A percentile compares a stretch with the other conserved stretches of the same genome.
phyloP scores from a whole-genome alignment of 1,284 basidiomycete species.

The Ustilago crameri region DNA sequence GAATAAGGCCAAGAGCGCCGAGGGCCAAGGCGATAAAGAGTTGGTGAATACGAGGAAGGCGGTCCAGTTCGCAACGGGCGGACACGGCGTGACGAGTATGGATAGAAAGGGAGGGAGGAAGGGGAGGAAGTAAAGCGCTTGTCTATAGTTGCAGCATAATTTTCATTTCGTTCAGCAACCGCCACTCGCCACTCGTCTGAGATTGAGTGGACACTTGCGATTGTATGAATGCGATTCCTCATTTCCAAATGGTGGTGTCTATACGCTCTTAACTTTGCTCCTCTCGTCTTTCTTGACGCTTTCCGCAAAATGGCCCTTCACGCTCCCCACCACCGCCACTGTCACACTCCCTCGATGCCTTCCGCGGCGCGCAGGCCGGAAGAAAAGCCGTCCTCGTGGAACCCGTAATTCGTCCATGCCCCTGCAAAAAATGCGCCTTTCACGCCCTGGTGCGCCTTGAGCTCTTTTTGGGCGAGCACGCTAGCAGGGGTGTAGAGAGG shows the following conservation, averaged over 20 bases:
- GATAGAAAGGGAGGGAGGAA: constrained; percentile 41
- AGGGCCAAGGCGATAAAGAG: constrained; percentile 68
- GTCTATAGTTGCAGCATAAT: too few species aligned
- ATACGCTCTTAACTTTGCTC: background rate
- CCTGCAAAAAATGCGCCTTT: constrained; percentile 77
- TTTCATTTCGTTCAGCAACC: too few species aligned
- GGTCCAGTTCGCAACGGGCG: constrained; percentile 56
- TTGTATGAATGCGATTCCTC: too few species aligned
- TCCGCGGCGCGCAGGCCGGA: constrained; percentile 69
- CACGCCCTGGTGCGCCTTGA: constrained; percentile 75
- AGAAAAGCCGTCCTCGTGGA: constrained; percentile 85
- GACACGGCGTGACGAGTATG: constrained; percentile 51
- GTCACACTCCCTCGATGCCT: constrained; percentile 63
- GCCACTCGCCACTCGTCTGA: too few species aligned
- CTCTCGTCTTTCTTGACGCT: constrained; percentile 64
- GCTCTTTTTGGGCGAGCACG: constrained; percentile 73
- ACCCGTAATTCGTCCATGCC: constrained; percentile 80
- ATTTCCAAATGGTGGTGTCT: too few species aligned
- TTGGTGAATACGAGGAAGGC: constrained; percentile 62
- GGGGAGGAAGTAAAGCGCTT: constrained; percentile 18
- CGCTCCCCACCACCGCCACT: too few species aligned
- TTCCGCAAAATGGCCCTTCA: too few species aligned
- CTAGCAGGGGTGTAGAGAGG: constrained; percentile 71
- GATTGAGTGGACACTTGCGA: too few species aligned
- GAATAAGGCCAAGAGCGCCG: constrained; percentile 55